A percentile compares a stretch with the other conserved stretches of the same genome.
These are phyloP conservation scores for Omphalotus olearius DNA, from an alignment of 1,284 basidiomycete species.

Conservation along the genomic window DNA sequence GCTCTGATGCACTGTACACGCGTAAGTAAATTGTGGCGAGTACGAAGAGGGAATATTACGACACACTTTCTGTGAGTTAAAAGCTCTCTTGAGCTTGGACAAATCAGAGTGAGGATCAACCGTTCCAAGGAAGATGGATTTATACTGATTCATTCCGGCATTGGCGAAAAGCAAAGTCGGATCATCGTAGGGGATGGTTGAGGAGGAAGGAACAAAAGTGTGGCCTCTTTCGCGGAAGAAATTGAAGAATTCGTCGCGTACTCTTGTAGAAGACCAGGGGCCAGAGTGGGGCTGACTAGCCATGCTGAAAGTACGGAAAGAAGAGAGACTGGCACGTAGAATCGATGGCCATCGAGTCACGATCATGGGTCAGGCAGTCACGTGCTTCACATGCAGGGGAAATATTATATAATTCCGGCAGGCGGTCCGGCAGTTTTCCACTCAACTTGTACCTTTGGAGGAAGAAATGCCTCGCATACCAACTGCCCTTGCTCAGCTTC, in stretches of 20 bases:
- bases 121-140: slow-evolving; percentile 93
- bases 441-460: too few relatives aligned
- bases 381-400: not conserved
- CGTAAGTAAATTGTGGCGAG: not conserved
- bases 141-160: slow-evolving; percentile 99
- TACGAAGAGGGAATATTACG: not conserved
- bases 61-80: slow-evolving; percentile 79
- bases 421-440: not conserved
- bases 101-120: slow-evolving; percentile 91
- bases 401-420: too few relatives aligned
- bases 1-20: slow-evolving; percentile 82
- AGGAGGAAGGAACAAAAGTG: slow-evolving; percentile 90
- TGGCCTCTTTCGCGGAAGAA: slow-evolving; percentile 79
- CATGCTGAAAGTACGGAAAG: slow-evolving; percentile 1
- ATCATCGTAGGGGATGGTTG: slow-evolving; percentile 95
- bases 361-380: slow-evolving; percentile 1
- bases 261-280: slow-evolving; percentile 67
- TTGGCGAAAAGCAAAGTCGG: slow-evolving; percentile 97
- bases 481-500: not conserved
- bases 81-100: slow-evolving; percentile 87
- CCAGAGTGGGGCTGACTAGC: slow-evolving; percentile 6
- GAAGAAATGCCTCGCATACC: slow-evolving; percentile 10
- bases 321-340: not conserved
- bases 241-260: slow-evolving; percentile 73
- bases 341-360: slow-evolving; percentile 13